Evolutionary conservation across 2,329 filamentous ascomycete species (phyloP), one percentile per base, ranked within the genome.

Genomic region (Phialophora verrucosa): DNA sequence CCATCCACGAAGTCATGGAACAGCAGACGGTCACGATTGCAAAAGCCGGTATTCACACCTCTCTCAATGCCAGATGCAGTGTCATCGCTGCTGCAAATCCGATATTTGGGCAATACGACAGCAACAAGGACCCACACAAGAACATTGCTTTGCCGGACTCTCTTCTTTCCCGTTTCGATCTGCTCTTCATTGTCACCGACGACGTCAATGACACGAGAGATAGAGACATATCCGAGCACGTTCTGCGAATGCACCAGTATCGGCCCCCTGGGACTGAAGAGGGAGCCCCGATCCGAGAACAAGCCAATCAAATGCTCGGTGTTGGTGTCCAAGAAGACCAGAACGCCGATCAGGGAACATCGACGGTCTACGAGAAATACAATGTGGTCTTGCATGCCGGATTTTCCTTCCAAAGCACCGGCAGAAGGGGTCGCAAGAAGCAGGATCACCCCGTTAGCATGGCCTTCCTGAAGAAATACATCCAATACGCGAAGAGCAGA

Each of bases 1-100:
- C 95, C 55, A 99, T 99, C 73, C 95, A 99, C 86, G 95, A 99
- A 91, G 95, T 99, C 71, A 99, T 99, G 95, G 95, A 99, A 81
- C 95, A 99, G 81, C 95, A 99, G 80, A 99, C 95, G 0, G 95
- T 99, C 67, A 99, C 95, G 14, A 99, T 99, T 75, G 95, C 95
- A 60, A 99, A 99, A 81, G 95, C 95, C 1, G 95, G 95, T 71
- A 99, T 99, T 66, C 95, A 99, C 79, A 99, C 95, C 0, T 97
- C 93, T 2, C 84, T 99, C 67, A 99, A 99, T 76, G 95, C 95
- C 61, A 90, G 95, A 64, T 99, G 95, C 81, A 97, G 93, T 79
- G 95, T 99, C 68, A 87, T 99, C 73, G 95, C 95, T 50, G 95
- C 95, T 17, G 95, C 95, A 67, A 99, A 99, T 77, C 95, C 95